Evolutionary conservation across 768 basidiomycete species (phyloP).

Genomic region (Lactarius evosmus): DNA sequence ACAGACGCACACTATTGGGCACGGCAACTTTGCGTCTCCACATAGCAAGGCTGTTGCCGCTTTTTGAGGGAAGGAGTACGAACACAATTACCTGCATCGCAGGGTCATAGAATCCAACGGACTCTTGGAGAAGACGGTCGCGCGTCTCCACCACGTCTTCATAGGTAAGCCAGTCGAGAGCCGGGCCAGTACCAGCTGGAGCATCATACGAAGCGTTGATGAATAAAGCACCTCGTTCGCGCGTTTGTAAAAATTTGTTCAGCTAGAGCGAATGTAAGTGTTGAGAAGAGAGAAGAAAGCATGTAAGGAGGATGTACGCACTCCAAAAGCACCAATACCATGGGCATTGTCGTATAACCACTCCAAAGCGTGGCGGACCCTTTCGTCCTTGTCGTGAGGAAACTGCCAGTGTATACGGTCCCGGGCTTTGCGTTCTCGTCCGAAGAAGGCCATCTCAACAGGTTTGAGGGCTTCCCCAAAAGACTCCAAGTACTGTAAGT

Average conservation of each 20-base stretch:
- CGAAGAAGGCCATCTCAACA: conserved; percentile 27
- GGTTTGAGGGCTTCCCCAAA: conserved; percentile 20
- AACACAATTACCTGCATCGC: conserved; percentile 24
- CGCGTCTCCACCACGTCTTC: conserved; percentile 24
- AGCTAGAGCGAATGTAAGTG: conserved; percentile 11
- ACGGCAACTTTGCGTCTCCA: conserved; percentile 28
- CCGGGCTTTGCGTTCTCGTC: conserved; percentile 27
- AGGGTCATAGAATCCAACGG: conserved; percentile 28
- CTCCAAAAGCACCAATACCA: conserved; percentile 27
- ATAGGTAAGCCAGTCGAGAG: conserved; percentile 27
- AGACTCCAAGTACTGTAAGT: conserved; percentile 20
- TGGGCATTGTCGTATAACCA: conserved; percentile 23
- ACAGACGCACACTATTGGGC: conserved; percentile 20
- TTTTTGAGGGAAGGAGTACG: conserved; percentile 29
- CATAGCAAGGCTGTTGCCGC: conserved; percentile 30
- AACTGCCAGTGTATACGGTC: conserved; percentile 31
- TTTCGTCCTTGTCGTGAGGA: conserved; percentile 27
- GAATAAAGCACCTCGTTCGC: conserved; percentile 28
- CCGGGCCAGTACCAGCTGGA: conserved; percentile 4
- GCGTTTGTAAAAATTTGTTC: conserved; percentile 26
- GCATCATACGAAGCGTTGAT: conserved; percentile 24
- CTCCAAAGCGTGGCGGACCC: conserved; percentile 21
- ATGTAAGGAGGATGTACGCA: conserved; percentile 11
- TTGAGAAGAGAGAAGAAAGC: not conserved
- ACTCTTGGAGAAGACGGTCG: conserved; percentile 28